Evolutionary conservation across 108 stramenopile genomes (phyloP).

Genomic region (Schizochytrium sp.): DNA sequence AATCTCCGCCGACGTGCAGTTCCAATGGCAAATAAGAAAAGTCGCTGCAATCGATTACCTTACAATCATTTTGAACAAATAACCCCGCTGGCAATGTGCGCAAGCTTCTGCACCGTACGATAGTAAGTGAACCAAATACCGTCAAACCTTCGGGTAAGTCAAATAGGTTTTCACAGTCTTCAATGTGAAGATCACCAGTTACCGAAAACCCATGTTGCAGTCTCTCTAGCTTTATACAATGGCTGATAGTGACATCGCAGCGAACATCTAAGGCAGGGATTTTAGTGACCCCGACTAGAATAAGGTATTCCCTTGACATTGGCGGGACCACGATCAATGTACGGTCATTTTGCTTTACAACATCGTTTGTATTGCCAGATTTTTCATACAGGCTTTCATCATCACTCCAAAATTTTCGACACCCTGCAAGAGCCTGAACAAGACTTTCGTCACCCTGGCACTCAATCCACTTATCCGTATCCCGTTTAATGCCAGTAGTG

Average conservation of each 20-base stretch:
- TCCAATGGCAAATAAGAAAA: background rate
- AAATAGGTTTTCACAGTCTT: background rate
- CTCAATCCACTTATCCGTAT: constrained; percentile 6
- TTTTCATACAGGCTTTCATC: background rate
- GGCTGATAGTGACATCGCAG: background rate
- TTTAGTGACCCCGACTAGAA: background rate
- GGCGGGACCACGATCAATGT: background rate
- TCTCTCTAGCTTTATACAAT: background rate
- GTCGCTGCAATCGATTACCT: background rate
- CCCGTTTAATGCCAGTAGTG: background rate
- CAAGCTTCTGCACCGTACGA: background rate
- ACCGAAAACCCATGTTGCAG: background rate
- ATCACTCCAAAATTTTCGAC: constrained; percentile 3
- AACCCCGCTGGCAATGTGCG: background rate
- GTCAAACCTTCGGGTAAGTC: background rate
- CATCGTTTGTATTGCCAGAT: background rate
- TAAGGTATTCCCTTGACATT: background rate
- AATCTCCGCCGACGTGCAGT: background rate
- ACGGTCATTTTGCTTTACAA: background rate
- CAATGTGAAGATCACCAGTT: background rate
- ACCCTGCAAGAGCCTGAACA: constrained; percentile 3
- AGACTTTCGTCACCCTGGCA: background rate
- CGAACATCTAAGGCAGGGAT: background rate
- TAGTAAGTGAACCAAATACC: constrained; percentile 7
- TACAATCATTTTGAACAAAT: background rate